phyloP scores from a whole-genome alignment of 2,329 filamentous ascomycete species.

The Cadophora malorum region DNA sequence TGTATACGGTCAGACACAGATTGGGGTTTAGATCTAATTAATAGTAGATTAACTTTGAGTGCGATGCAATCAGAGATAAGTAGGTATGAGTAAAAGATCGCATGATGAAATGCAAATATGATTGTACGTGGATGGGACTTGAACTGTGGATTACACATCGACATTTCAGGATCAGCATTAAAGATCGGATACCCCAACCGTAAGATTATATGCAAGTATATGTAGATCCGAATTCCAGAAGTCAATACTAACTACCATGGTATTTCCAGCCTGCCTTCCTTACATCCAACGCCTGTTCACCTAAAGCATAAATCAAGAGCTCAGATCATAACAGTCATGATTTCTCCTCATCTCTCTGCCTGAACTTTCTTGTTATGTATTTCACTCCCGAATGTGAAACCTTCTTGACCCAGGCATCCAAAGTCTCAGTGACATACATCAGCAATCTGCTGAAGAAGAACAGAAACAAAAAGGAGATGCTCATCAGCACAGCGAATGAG shows the following conservation, averaged over 20 bases:
- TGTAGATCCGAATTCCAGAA: background rate
- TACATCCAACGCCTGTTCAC: background rate
- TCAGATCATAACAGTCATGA: background rate
- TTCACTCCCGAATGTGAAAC: constrained; percentile 8
- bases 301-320: background rate
- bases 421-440: constrained; percentile 53
- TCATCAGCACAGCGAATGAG: constrained; percentile 67
- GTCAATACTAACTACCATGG: background rate
- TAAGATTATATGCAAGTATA: background rate
- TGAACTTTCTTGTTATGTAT: constrained; percentile 15
- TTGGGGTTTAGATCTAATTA: no score
- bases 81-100: no score
- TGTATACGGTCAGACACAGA: no score
- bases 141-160: no score
- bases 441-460: constrained; percentile 58
- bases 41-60: no score
- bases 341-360: constrained; percentile 15
- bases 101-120: no score
- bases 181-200: background rate
- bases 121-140: no score
- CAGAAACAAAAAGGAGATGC: constrained; percentile 63
- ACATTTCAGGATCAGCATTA: no score
- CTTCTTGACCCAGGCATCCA: constrained; percentile 46
- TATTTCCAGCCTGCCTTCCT: background rate
- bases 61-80: no score